Evolutionary conservation across 139 green algal species (phyloP), one percentile per base, ranked within the genome.

Genomic region (Mychonastes homosphaera): DNA sequence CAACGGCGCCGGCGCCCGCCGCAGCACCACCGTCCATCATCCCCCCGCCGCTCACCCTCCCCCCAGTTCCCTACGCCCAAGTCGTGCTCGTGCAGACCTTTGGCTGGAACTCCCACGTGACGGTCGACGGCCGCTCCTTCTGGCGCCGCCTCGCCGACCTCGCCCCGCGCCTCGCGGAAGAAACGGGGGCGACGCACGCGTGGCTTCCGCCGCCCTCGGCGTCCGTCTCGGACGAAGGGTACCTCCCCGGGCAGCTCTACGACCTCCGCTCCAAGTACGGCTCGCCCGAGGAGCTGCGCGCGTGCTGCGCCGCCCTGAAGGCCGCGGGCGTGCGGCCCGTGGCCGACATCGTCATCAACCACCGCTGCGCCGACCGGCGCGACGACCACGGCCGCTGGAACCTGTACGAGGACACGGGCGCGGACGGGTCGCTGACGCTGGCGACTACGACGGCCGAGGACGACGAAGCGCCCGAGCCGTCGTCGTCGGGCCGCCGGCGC

Each of bases 301-400:
- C 74, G 18, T 50, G 72, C n/a, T 69, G 88, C 3, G 16, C 58
- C 0, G 52, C 60, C 19, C 59, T 91, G 29, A 70, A 81, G 21
- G 48, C 68, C 28, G 66, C 61, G 4, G 76, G 70, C 50, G 64
- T 94, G 19, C 80, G 79, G 19, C 62, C 71, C 26, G 52, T 94
- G 2, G 86, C 83, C 6, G 86, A 95, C 72, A 88, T 91, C 44
- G 84, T 95, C n/a, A 90, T 95, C 66, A 92, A 95, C 67, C 84
- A 93, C 65, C 56, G 53, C 34, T 69, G 12, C 52, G 81, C 81
- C 21, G 71, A 88, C 32, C 57, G 64, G 24, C 77, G 83, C 61
- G 76, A 84, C 53, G 72, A 76, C 33, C 35, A 68, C n/a, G 83
- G 83, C 6, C 51, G 76, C 28, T 90, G 81, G 76, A 90, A 88